Conservation (phyloP, 805 yeast genomes). For the Cyberlindnera meyerae region DNA sequence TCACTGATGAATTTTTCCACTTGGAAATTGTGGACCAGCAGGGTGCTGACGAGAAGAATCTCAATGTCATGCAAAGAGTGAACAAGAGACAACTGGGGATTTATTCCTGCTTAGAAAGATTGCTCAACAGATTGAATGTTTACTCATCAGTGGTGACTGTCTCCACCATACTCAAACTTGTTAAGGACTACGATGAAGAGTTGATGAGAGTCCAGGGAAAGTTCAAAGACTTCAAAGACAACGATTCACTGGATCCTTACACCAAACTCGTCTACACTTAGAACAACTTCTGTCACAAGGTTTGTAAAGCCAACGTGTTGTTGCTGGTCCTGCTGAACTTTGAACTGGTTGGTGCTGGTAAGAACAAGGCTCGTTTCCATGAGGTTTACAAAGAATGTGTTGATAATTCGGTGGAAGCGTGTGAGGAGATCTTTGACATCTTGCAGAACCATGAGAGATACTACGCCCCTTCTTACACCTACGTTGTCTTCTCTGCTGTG, state of each 20-base stretch:
- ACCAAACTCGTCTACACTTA: conserved; percentile 13
- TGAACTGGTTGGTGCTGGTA: conserved; percentile 12
- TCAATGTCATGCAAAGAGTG: not conserved
- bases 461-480: conserved; percentile 20
- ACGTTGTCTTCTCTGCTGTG: conserved; percentile 11
- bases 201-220: conserved; percentile 3
- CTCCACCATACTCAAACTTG: conserved; percentile 3
- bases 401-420: conserved; percentile 4
- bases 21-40: conserved; percentile 7
- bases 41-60: not conserved
- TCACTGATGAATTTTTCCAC: conserved; percentile 16
- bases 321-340: conserved; percentile 16
- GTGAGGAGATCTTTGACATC: conserved; percentile 18
- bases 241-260: conserved; percentile 1
- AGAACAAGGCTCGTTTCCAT: conserved; percentile 7
- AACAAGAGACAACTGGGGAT: not conserved
- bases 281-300: conserved; percentile 13
- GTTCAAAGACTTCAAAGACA: conserved; percentile 14
- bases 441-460: conserved; percentile 17
- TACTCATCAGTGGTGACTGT: conserved; percentile 9
- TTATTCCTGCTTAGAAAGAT: conserved; percentile 2
- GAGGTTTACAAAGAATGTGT: conserved; percentile 3
- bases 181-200: conserved; percentile 12
- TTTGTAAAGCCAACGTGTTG: conserved; percentile 10
- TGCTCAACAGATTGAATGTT: conserved; percentile 10